Base-by-base conservation (phyloP, 257 asterid genomes). In the Striga asiatica region DNA sequence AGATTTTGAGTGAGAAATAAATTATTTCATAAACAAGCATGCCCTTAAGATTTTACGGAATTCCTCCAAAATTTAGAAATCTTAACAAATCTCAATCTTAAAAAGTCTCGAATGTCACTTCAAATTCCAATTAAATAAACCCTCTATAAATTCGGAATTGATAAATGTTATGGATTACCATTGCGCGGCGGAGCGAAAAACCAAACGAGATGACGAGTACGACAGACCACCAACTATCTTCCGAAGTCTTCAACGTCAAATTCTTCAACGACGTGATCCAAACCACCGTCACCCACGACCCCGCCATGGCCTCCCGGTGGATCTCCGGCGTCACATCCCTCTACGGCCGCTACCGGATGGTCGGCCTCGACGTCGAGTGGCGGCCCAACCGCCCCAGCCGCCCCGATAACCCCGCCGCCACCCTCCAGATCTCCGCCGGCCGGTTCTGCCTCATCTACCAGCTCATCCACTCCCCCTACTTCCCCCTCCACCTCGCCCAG, bases 331-430 rank as follows among this genome's bases (percentile, higher is more conserved):
- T 56, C 32, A 27, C 38, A 13, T n/a, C 17, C 39, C 39, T 59
- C 28, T 31, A 66, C 67, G 53, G 62, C 62, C 52, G 28, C 68
- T 54, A 23, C 47, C 67, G 60, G 48, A 55, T 63, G 54, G 74
- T 76, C 48, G 77, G 77, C 32, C 71, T 76, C 39, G 78, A 72
- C 65, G 16, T 69, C 31, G 78, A 76, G 60, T 76, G 78, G 81
- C 74, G 71, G 23, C 82, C 76, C 1, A 61, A 52, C 47, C 7
- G 20, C 65, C 12, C 6, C 27, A 35, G 54, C 52, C 25, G 9
- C 10, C 20, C 7, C 1, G 63, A 53, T 16, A 68, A 68, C 71
- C 76, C 76, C n/a, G 74, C 61, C 20, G 77, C 77, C n/a, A 70
- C 64, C 0, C 71, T 76, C 38, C 82, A 72, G 62, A 68, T 76